Base-by-base conservation (phyloP, 2,329 filamentous ascomycete genomes). In the Hymenoscyphus fructigenus region DNA sequence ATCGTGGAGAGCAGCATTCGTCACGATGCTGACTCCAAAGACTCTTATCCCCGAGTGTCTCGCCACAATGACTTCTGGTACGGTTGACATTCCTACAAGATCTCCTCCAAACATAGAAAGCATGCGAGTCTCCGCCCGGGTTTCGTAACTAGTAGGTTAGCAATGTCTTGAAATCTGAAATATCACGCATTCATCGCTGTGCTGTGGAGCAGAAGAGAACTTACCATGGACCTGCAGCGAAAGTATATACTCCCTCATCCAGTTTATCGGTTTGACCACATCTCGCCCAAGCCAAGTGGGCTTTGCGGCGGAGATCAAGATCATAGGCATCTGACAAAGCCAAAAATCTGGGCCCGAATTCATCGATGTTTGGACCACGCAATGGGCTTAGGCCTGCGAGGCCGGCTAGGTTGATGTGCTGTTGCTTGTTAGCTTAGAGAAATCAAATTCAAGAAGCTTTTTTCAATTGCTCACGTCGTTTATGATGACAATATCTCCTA, bases 31-130 rank as follows among this genome's bases (percentile, higher is more conserved):
- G 72, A 90, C 83, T 5, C 86, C 88, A 44, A 90, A 77, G 6
- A 90, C 84, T 32, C 83, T 79, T 70, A 90, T 82, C n/a, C 84
- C 85, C 62, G 81, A 83, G 74, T 90, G 88, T 68, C 88, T 81
- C 36, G 87, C 87, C 17, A 87, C 85, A 59, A 90, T 83, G 61
- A 89, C 87, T 72, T 90, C 88, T 7, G 88, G 88, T 32, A 90
- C 86, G 0, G 88, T 90, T 36, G 85, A 88, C 88, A 90, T 90
- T 15, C 87, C 87, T 1, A 90, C 87, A n/a, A 89, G 78, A 72
- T 90, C 87, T n/a, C 86, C 87, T 6, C 88, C 87, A 6, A 89
- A 76, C 58, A 79, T 79, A 47, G 80, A 80, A 65, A 90, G 78
- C 82, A 89, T 83, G 20, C 86, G 82, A 72, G 86, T 88, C 73